Percentiles rank a stretch among this genome's conserved stretches.
phyloP scores from a whole-genome alignment of 331 rosid genomes.

The Ulmus americana region DNA sequence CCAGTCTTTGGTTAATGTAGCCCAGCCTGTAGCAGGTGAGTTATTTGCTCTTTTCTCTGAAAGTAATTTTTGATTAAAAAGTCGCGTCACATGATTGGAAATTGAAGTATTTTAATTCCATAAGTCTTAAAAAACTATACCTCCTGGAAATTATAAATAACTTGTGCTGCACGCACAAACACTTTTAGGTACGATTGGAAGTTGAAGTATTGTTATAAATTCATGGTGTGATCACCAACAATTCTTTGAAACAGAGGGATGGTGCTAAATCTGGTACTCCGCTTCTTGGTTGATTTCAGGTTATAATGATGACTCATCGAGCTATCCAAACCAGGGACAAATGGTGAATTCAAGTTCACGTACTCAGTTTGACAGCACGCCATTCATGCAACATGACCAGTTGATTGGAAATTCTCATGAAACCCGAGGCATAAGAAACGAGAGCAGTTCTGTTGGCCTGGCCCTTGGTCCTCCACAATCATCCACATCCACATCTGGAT shows the following conservation, averaged over 20 bases:
- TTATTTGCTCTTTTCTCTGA: neutral
- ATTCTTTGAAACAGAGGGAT: conserved; percentile 1
- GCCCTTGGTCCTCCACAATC: conserved; percentile 87
- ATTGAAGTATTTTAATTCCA: neutral
- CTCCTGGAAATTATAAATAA: neutral
- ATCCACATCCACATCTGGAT: conserved; percentile 55
- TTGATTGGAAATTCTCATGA: conserved; percentile 51
- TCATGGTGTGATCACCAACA: neutral
- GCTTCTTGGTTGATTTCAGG: conserved; percentile 35
- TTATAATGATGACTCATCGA: conserved; percentile 41
- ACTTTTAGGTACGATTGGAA: neutral
- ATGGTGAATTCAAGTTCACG: conserved; percentile 50
- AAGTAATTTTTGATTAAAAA: too few relatives aligned
- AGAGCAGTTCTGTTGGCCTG: conserved; percentile 51
- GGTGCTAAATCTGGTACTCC: conserved; percentile 11
- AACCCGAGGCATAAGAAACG: conserved; percentile 37
- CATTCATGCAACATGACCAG: conserved; percentile 52
- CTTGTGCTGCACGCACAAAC: neutral
- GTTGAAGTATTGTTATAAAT: neutral
- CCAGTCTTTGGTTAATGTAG: conserved; percentile 49
- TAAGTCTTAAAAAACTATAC: neutral
- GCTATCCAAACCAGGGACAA: conserved; percentile 50
- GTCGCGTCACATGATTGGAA: neutral
- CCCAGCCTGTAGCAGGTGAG: conserved; percentile 58
- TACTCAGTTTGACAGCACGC: conserved; percentile 44